These are phyloP conservation scores for Penicillium turbatum DNA, from an alignment of 495 filamentous ascomycete species.

Conservation along the genomic window DNA sequence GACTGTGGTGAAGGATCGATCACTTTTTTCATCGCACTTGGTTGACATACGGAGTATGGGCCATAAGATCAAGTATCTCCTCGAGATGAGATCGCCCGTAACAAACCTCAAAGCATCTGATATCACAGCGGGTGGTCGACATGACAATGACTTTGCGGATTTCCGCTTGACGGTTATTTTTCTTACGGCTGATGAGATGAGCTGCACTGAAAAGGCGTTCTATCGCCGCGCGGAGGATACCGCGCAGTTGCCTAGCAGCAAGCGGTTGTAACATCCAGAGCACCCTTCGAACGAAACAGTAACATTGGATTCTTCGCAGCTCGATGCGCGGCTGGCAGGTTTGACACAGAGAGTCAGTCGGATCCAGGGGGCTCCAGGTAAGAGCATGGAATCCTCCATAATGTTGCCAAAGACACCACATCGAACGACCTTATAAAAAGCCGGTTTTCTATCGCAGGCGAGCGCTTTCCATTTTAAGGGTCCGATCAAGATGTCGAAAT, in stretches of 20 bases:
- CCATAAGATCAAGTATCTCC: conserved; percentile 44
- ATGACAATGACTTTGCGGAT: conserved; percentile 70
- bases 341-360: conserved; percentile 54
- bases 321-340: conserved; percentile 51
- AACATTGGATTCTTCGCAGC: conserved; percentile 56
- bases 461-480: conserved; percentile 49
- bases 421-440: conserved; percentile 62
- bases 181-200: conserved; percentile 67
- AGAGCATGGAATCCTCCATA: conserved; percentile 34
- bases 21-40: conserved; percentile 30
- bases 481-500: conserved; percentile 55
- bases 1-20: conserved; percentile 20
- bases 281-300: conserved; percentile 34
- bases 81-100: conserved; percentile 24
- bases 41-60: conserved; percentile 30
- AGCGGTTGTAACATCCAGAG: conserved; percentile 17
- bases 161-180: conserved; percentile 60
- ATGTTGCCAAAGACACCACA: conserved; percentile 47
- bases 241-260: conserved; percentile 11
- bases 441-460: conserved; percentile 56
- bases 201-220: conserved; percentile 54
- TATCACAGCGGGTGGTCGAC: conserved; percentile 59
- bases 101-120: conserved; percentile 2
- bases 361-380: conserved; percentile 77
- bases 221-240: conserved; percentile 48